A percentile compares a stretch with the other conserved stretches of the same genome.
Evolutionary conservation across 805 yeast species (phyloP).

Genomic region (Zygosaccharomyces kombuchaensis): DNA sequence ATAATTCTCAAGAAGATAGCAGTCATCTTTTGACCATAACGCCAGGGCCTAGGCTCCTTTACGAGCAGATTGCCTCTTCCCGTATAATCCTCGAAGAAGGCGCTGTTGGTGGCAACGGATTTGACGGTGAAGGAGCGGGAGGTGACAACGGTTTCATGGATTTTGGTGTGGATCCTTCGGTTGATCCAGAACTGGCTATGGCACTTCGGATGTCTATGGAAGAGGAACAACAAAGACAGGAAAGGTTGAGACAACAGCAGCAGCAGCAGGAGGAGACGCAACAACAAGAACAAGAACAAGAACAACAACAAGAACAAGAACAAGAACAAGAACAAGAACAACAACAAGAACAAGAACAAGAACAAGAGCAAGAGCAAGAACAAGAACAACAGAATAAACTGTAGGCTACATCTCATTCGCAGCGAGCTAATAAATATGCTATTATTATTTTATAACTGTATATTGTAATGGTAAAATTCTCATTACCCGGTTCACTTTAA

Average conservation of each 20-base stretch:
- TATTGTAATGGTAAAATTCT: conserved; percentile 1
- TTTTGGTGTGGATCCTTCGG: conserved; percentile 75
- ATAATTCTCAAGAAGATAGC: conserved; percentile 57
- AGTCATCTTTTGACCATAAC: conserved; percentile 83
- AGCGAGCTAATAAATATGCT: not conserved
- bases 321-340: conserved; percentile 2
- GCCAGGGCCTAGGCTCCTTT: conserved; percentile 80
- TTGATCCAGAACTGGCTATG: conserved; percentile 96
- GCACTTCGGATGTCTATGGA: conserved; percentile 92
- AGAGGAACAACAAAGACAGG: conserved; percentile 91
- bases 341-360: conserved; percentile 2
- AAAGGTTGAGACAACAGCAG: conserved; percentile 49
- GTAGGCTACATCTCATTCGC: not conserved
- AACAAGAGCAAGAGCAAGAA: conserved; percentile 8
- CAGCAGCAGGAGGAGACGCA: conserved; percentile 10
- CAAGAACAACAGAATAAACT: conserved; percentile 2
- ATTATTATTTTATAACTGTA: not conserved
- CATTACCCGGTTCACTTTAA: conserved; percentile 2
- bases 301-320: conserved; percentile 2
- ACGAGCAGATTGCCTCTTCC: conserved; percentile 75
- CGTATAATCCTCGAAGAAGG: conserved; percentile 70
- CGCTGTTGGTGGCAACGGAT: conserved; percentile 40
- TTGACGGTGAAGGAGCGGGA: conserved; percentile 42
- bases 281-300: conserved; percentile 5
- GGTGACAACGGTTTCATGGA: conserved; percentile 53